Evolutionary conservation across 2,329 filamentous ascomycete genomes (phyloP).

Genomic region (Fusarium sp.): DNA sequence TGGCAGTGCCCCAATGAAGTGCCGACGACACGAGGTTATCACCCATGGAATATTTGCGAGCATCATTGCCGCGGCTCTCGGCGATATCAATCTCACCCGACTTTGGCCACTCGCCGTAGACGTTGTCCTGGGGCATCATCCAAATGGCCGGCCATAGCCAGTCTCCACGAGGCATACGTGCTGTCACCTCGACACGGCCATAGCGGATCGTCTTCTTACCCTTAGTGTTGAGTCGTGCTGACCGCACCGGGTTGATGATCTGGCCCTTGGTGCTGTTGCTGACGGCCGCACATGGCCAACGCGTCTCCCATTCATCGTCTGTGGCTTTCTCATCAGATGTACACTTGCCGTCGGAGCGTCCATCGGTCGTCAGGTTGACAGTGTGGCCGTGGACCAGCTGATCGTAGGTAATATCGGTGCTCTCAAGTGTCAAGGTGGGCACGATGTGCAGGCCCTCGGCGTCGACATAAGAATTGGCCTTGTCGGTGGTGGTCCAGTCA

Average conservation of each 20-base stretch:
- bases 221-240: conserved; percentile 56
- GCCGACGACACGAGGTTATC: conserved; percentile 55
- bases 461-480: conserved; percentile 59
- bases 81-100: conserved; percentile 67
- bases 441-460: conserved; percentile 62
- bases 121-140: conserved; percentile 57
- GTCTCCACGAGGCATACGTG: conserved; percentile 64
- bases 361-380: conserved; percentile 58
- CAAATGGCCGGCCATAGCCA: conserved; percentile 67
- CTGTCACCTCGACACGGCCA: conserved; percentile 65
- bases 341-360: conserved; percentile 49
- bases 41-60: conserved; percentile 44
- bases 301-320: conserved; percentile 21
- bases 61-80: conserved; percentile 62
- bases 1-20: conserved; percentile 57
- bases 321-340: conserved; percentile 46
- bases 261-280: conserved; percentile 57
- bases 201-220: conserved; percentile 61
- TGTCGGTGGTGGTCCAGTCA: conserved; percentile 64
- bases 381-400: conserved; percentile 53
- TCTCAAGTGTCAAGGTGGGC: conserved; percentile 58
- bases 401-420: conserved; percentile 45
- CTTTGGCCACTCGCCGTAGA: conserved; percentile 63
- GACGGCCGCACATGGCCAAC: conserved; percentile 50
- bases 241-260: conserved; percentile 63